These are phyloP conservation scores for Aspergillus indologenus DNA, from an alignment of 495 filamentous ascomycete genomes.

Conservation along the genomic window DNA sequence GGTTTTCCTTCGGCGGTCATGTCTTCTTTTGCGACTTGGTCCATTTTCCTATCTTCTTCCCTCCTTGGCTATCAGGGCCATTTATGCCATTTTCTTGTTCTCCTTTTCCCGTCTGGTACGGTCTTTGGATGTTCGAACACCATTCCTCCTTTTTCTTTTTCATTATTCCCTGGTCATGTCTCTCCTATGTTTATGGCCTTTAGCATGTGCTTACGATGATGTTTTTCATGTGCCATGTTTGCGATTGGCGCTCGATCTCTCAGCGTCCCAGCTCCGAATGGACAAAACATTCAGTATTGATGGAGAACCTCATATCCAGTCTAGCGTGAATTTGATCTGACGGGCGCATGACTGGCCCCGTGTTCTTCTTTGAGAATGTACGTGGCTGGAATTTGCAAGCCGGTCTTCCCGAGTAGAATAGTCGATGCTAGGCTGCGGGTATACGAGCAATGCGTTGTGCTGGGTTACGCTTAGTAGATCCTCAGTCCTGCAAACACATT, in stretches of 20 bases:
- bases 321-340: slow-evolving; percentile 8
- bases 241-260: background rate
- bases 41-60: slow-evolving; percentile 18
- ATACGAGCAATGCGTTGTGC: too few species aligned
- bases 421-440: too few species aligned
- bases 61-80: slow-evolving; percentile 18
- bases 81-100: slow-evolving; percentile 12
- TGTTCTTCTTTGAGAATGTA: too few species aligned
- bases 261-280: background rate
- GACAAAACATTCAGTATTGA: background rate
- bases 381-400: too few species aligned
- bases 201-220: background rate
- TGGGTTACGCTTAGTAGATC: too few species aligned
- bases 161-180: slow-evolving; percentile 12
- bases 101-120: slow-evolving; percentile 17
- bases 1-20: background rate
- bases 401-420: too few species aligned
- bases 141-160: slow-evolving; percentile 12
- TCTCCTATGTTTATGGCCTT: slow-evolving; percentile 17
- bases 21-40: slow-evolving; percentile 18
- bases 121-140: slow-evolving; percentile 9
- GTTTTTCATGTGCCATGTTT: slow-evolving; percentile 4
- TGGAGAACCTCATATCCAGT: slow-evolving; percentile 33
- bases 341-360: background rate
- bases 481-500: too few species aligned